Percentiles rank a stretch among this genome's conserved stretches.
Evolutionary conservation across 2,329 filamentous ascomycete genomes (phyloP).

Genomic region (Scopulariopsis brevicaulis): DNA sequence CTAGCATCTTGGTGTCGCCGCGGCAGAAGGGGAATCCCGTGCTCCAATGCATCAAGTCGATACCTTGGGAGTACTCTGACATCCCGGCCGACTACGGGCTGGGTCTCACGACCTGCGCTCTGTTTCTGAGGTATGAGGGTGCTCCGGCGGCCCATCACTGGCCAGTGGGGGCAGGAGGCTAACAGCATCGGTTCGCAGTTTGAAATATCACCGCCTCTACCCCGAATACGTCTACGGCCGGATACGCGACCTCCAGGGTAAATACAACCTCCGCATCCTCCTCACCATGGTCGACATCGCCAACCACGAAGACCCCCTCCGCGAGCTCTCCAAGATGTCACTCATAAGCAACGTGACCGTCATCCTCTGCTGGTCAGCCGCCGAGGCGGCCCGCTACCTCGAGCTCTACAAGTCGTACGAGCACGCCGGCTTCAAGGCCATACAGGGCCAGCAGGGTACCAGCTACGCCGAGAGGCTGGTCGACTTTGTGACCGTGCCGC

Average conservation of each 20-base stretch:
- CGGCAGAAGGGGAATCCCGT: slow-evolving; percentile 94
- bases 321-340: slow-evolving; percentile 85
- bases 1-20: slow-evolving; percentile 78
- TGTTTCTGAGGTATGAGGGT: slow-evolving; percentile 58
- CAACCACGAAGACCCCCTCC: slow-evolving; percentile 82
- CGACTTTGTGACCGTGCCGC: slow-evolving; percentile 84
- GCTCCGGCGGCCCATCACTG: not conserved
- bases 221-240: slow-evolving; percentile 97
- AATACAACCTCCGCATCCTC: slow-evolving; percentile 77
- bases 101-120: slow-evolving; percentile 74
- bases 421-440: slow-evolving; percentile 67
- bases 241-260: slow-evolving; percentile 72
- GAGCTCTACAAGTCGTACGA: slow-evolving; percentile 95
- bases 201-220: slow-evolving; percentile 95
- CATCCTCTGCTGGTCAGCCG: slow-evolving; percentile 86
- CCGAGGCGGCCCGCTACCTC: slow-evolving; percentile 86
- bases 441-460: slow-evolving; percentile 73
- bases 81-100: slow-evolving; percentile 92
- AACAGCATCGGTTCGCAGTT: slow-evolving; percentile 24
- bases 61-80: slow-evolving; percentile 94
- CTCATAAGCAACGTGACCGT: slow-evolving; percentile 88
- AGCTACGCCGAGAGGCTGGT: slow-evolving; percentile 79
- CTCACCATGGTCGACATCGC: slow-evolving; percentile 90
- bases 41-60: slow-evolving; percentile 65
- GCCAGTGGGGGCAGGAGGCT: not conserved